Evolutionary conservation across 2,329 filamentous ascomycete species (phyloP), one percentile per base, ranked within the genome.

Genomic region (Dendrostoma leiphaemia): DNA sequence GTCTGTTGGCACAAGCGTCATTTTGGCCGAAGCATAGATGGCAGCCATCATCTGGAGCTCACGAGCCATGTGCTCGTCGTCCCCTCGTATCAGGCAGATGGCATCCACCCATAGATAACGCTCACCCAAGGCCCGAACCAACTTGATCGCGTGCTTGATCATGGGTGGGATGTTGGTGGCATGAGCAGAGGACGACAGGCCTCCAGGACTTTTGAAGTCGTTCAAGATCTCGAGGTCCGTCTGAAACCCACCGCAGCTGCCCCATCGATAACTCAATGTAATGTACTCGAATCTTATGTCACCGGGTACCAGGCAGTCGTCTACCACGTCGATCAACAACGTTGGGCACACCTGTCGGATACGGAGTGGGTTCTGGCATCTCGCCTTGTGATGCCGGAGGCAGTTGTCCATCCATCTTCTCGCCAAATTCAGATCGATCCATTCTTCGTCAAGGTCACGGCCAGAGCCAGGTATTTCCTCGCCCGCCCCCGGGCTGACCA

Each of bases 21-120:
- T 29, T 19, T 29, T 48, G 23, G 51, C 51, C 13, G 34, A 35
- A 17, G 51, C 51, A 23, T 48, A 53, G 2, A 53, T 53, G 1
- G 41, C 44, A 21, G 29, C 43, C 51, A 53, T 53, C 12, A 19
- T 15, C n/a, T 40, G 34, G 6, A 53, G 26, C 13, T 53, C 21
- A 2, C 24, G 19, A 19, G 34, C 45, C 21, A 47, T 35, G 8
- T 35, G 24, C 17, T 31, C 13, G 12, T 46, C 31, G 26, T 53
- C 43, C 4, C 45, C 43, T 13, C 32, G 41, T 6, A 48, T 32
- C 21, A 53, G 46, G 19, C 51, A 53, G 15, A 53, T 31, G 12
- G 32, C 38, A 12, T 53, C 50, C 5, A 34, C 43, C 51, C 51
- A 53, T 6, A 53, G 34, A 32, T 53, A 53, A 19, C 51, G 43